Percentiles rank a stretch among this genome's conserved stretches.
phyloP scores from a whole-genome alignment of 805 yeast species.

The Lipomyces yamanashiensis region DNA sequence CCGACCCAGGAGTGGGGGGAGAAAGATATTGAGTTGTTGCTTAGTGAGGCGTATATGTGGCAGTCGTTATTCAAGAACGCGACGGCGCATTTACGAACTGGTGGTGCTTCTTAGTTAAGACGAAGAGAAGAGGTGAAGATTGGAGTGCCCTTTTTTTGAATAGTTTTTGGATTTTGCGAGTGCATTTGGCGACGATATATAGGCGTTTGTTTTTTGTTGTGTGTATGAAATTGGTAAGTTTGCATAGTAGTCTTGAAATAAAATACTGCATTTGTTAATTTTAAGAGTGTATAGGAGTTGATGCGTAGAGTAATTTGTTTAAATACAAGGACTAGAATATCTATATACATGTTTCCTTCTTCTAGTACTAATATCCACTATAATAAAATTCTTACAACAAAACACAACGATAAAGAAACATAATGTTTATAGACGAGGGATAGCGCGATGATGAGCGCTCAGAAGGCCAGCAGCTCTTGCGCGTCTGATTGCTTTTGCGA shows the following conservation, averaged over 20 bases:
- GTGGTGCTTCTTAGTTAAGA: slow-evolving; percentile 10
- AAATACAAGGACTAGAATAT: too few relatives aligned
- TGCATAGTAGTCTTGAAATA: too few relatives aligned
- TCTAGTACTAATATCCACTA: too few relatives aligned
- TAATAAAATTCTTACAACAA: too few relatives aligned
- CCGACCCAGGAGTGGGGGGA: slow-evolving; percentile 88
- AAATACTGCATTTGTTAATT: too few relatives aligned
- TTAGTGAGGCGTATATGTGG: slow-evolving; percentile 97
- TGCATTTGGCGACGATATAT: neutral
- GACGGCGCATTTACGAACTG: slow-evolving; percentile 67
- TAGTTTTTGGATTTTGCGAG: neutral
- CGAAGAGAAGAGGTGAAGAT: neutral
- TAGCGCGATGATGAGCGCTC: slow-evolving; percentile 33
- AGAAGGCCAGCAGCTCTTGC: slow-evolving; percentile 75
- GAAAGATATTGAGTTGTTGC: slow-evolving; percentile 84
- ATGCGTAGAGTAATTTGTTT: too few relatives aligned
- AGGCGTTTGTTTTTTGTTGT: neutral
- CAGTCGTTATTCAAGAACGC: slow-evolving; percentile 90
- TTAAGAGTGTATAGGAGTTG: too few relatives aligned
- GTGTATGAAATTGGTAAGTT: neutral
- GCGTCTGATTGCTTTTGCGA: slow-evolving; percentile 75
- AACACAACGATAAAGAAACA: neutral
- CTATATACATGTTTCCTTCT: too few relatives aligned
- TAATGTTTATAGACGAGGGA: slow-evolving; percentile 6
- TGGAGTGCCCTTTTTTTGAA: neutral